These are phyloP conservation scores for Amphirosellinia nigrospora DNA, from an alignment of 495 filamentous ascomycete genomes.

Conservation along the genomic window DNA sequence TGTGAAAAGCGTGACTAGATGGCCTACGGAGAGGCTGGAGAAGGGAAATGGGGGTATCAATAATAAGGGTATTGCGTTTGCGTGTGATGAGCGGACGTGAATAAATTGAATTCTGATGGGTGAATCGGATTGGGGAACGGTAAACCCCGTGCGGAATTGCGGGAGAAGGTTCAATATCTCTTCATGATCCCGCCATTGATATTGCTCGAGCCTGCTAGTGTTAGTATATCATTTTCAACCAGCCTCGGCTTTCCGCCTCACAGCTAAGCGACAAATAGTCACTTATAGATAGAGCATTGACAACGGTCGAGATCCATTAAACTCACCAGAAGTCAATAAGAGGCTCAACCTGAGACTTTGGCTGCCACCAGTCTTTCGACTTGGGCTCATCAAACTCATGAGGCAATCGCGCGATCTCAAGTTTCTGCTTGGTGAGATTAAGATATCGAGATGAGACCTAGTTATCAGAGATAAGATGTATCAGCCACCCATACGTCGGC, in stretches of 20 bases:
- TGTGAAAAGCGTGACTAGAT: constrained; percentile 65
- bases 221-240: constrained; percentile 15
- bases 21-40: constrained; percentile 69
- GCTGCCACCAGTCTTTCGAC: constrained; percentile 54
- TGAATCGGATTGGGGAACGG: constrained; percentile 38
- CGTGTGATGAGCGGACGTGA: constrained; percentile 58
- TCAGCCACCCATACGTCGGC: constrained; percentile 21
- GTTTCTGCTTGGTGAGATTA: constrained; percentile 59
- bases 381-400: constrained; percentile 50
- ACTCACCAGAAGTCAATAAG: constrained; percentile 61
- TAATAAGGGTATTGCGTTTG: constrained; percentile 63
- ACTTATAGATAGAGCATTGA: constrained; percentile 17
- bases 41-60: constrained; percentile 74
- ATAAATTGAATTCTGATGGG: constrained; percentile 59
- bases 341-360: constrained; percentile 55
- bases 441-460: constrained; percentile 59
- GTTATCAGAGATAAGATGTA: not conserved
- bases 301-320: not conserved
- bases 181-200: constrained; percentile 67
- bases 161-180: constrained; percentile 61
- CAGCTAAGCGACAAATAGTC: not conserved
- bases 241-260: not conserved
- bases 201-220: constrained; percentile 59
- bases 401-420: constrained; percentile 61
- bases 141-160: constrained; percentile 64